Conservation (phyloP, 495 filamentous ascomycete species). For the Penicillium herquei region DNA sequence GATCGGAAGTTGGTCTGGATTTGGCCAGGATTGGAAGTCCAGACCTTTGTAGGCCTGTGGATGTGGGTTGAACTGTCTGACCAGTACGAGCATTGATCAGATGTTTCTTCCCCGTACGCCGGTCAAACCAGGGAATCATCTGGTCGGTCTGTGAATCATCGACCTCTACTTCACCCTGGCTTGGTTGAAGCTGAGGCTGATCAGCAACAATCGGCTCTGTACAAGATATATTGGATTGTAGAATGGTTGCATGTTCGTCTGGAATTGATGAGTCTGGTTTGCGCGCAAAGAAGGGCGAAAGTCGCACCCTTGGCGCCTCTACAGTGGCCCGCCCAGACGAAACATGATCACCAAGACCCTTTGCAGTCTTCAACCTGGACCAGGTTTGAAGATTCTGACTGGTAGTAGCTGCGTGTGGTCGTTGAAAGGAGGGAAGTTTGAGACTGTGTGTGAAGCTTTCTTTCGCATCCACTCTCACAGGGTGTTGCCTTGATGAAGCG, state of each 20-base stretch:
- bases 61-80: slow-evolving; percentile 33
- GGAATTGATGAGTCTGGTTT: not conserved
- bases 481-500: not conserved
- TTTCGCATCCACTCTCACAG: slow-evolving; percentile 15
- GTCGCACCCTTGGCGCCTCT: not conserved
- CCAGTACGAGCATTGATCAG: slow-evolving; percentile 64
- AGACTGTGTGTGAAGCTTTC: slow-evolving; percentile 26
- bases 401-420: slow-evolving; percentile 10
- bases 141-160: slow-evolving; percentile 22
- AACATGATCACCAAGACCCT: slow-evolving; percentile 5
- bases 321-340: not conserved
- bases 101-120: slow-evolving; percentile 56
- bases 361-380: slow-evolving; percentile 67
- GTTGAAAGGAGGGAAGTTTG: slow-evolving; percentile 36
- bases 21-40: too few relatives aligned
- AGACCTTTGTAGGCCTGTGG: too few relatives aligned
- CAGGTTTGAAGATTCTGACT: slow-evolving; percentile 54
- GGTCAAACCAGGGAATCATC: slow-evolving; percentile 65
- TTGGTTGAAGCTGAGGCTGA: too few relatives aligned
- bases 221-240: not conserved
- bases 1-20: not conserved
- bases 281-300: not conserved
- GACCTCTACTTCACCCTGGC: not conserved
- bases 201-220: too few relatives aligned
- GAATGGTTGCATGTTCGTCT: not conserved